Conservation (phyloP, 176 grass and related monocot species). For the Metroxylon sagu region DNA sequence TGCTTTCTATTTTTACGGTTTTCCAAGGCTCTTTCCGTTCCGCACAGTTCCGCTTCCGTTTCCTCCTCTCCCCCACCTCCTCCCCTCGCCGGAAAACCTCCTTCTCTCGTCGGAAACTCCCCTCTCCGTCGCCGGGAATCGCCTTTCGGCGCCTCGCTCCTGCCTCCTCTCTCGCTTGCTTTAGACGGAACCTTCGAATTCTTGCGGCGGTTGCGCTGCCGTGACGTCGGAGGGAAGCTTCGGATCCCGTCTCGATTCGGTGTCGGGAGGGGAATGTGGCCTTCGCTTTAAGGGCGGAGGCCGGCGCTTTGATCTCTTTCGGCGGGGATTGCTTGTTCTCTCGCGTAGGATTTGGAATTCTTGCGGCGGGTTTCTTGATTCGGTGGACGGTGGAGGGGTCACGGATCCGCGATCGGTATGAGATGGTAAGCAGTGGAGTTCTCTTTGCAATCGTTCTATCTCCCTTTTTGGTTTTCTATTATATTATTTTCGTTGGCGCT, state of each 20-base stretch:
- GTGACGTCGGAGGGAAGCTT: not conserved
- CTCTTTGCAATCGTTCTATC: not conserved
- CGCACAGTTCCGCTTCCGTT: constrained; percentile 10
- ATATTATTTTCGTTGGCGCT: too few relatives aligned
- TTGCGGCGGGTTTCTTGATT: constrained; percentile 11
- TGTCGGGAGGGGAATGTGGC: constrained; percentile 16
- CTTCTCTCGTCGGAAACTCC: not conserved
- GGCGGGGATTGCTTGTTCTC: not conserved
- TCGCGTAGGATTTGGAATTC: not conserved
- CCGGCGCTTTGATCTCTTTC: constrained; percentile 1
- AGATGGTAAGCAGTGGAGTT: constrained; percentile 31
- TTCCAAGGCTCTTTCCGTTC: constrained; percentile 13
- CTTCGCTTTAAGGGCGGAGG: too few relatives aligned
- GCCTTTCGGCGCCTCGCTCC: not conserved
- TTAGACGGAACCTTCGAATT: not conserved
- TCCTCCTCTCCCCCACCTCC: constrained; percentile 1
- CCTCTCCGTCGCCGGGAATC: not conserved
- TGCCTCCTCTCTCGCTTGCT: constrained; percentile 8
- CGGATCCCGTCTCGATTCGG: not conserved
- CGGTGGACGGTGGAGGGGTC: not conserved
- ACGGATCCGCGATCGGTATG: constrained; percentile 30
- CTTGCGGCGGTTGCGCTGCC: not conserved
- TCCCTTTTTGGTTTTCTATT: too few relatives aligned
- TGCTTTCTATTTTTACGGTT: constrained; percentile 30
- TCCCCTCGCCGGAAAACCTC: constrained; percentile 2